These are phyloP conservation scores for Xerocomellus dryophilus DNA, from an alignment of 768 basidiomycete species.

Conservation along the genomic window DNA sequence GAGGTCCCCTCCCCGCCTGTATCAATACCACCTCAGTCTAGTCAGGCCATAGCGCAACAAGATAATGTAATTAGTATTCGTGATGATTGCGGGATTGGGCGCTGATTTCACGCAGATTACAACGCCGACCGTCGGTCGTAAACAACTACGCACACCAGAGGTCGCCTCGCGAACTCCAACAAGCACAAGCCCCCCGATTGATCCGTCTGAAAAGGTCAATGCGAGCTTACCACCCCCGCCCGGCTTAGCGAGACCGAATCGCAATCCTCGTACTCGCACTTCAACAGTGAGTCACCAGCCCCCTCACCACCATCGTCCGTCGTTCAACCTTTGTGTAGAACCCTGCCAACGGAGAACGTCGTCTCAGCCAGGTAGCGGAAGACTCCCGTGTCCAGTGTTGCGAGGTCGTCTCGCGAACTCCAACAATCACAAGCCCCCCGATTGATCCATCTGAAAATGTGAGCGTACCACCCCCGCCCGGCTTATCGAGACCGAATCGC, in stretches of 20 bases:
- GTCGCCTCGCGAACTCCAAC: background rate
- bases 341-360: background rate
- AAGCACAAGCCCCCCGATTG: background rate
- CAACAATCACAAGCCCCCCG: background rate
- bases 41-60: background rate
- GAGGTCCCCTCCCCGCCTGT: background rate
- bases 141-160: background rate
- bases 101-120: slow-evolving; percentile 7
- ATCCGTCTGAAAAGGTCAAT: background rate
- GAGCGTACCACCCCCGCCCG: slow-evolving; percentile 12
- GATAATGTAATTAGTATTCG: slow-evolving; percentile 1
- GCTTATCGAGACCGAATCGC: background rate
- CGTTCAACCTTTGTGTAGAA: slow-evolving; percentile 2
- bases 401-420: background rate
- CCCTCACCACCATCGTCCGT: background rate
- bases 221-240: slow-evolving; percentile 12
- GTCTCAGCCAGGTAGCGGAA: background rate
- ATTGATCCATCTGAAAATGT: background rate
- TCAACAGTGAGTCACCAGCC: slow-evolving; percentile 1
- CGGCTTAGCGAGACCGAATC: background rate
- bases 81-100: background rate
- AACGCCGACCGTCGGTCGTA: background rate
- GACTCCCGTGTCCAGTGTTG: background rate
- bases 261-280: background rate
- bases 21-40: background rate